Percentiles rank a stretch among this genome's conserved stretches.
Evolutionary conservation across 345 rosid genomes (phyloP).

Genomic region (Camelina hispida): DNA sequence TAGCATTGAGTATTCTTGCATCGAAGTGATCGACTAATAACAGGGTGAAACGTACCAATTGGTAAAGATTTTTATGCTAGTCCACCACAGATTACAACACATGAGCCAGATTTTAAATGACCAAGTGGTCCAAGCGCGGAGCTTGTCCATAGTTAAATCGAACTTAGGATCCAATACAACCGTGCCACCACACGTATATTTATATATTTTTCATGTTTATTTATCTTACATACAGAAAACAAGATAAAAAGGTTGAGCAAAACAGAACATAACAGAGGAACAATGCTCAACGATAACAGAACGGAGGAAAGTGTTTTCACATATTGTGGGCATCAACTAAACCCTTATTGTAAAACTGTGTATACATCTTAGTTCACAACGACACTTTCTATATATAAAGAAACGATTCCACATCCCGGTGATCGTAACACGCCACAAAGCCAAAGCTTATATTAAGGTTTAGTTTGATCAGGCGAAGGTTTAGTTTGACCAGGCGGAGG

Average conservation of each 20-base stretch:
- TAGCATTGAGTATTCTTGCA: too few relatives aligned
- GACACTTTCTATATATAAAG: not conserved
- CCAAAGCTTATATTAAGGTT: not conserved
- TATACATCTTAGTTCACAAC: not conserved
- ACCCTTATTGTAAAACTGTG: not conserved
- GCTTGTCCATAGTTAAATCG: not conserved
- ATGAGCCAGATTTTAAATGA: not conserved
- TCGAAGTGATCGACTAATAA: too few relatives aligned
- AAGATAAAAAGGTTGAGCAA: not conserved
- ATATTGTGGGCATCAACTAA: not conserved
- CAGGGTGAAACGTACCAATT: too few relatives aligned
- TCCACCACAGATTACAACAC: too few relatives aligned
- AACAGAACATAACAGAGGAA: constrained; percentile 14
- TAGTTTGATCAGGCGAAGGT: constrained; percentile 13
- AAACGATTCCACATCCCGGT: not conserved
- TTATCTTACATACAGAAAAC: not conserved
- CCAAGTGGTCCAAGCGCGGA: not conserved
- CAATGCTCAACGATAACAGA: not conserved
- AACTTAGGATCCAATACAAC: not conserved
- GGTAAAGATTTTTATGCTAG: too few relatives aligned
- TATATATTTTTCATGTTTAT: not conserved
- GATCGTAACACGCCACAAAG: constrained; percentile 9
- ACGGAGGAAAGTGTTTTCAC: constrained; percentile 17
- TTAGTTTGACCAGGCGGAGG: constrained; percentile 16
- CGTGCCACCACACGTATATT: not conserved